Conservation (phyloP, 208 protist genomes). For the Trypanosoma platydactyli region DNA sequence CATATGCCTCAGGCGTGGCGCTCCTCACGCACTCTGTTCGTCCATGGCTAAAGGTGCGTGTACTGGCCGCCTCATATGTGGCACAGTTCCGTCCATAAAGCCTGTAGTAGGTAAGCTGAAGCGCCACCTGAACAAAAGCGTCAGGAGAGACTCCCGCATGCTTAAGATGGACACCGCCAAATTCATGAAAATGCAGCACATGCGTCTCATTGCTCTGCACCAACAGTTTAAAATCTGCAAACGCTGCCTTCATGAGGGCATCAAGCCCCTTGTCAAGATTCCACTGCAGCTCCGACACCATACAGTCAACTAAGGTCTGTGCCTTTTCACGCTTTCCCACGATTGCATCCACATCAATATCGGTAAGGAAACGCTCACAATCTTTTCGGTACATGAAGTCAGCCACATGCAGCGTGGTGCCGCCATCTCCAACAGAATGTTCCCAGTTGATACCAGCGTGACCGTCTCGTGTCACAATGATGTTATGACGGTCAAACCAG, state of each 20-base stretch:
- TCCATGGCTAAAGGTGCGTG: slow-evolving; percentile 42
- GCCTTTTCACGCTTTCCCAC: neutral
- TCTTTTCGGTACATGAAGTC: slow-evolving; percentile 42
- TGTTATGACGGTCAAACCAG: slow-evolving; percentile 57
- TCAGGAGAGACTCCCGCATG: slow-evolving; percentile 32
- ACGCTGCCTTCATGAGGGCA: slow-evolving; percentile 31
- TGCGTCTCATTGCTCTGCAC: slow-evolving; percentile 44
- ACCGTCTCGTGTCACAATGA: slow-evolving; percentile 44
- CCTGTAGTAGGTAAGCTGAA: slow-evolving; percentile 42
- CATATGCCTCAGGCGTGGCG: slow-evolving; percentile 14
- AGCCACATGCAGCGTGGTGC: slow-evolving; percentile 36
- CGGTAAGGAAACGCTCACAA: slow-evolving; percentile 25
- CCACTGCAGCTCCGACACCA: slow-evolving; percentile 30
- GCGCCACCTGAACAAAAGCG: slow-evolving; percentile 46
- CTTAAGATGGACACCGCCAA: slow-evolving; percentile 37
- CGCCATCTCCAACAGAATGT: slow-evolving; percentile 45
- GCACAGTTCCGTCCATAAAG: slow-evolving; percentile 41
- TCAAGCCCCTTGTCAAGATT: slow-evolving; percentile 27
- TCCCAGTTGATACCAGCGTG: slow-evolving; percentile 47
- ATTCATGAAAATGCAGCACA: slow-evolving; percentile 36
- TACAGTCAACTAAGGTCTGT: neutral
- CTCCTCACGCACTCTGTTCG: slow-evolving; percentile 44
- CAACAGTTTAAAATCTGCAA: slow-evolving; percentile 28
- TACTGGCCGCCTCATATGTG: slow-evolving; percentile 53
- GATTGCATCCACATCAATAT: slow-evolving; percentile 13